These are phyloP conservation scores for Dactylellina cionopaga DNA, from an alignment of 2,329 filamentous ascomycete species.

Conservation along the genomic window DNA sequence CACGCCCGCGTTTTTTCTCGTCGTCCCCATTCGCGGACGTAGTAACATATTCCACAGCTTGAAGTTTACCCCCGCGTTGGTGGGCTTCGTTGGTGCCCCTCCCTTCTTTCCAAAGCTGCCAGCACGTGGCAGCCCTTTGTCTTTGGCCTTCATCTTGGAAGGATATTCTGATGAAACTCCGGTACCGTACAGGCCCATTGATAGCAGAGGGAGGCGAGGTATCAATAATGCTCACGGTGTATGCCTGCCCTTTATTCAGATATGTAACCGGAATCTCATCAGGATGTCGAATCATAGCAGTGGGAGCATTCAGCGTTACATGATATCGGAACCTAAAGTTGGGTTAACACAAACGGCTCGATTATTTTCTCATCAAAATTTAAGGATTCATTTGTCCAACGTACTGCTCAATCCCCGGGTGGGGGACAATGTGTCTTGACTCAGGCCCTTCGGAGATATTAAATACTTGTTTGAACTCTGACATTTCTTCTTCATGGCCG, in stretches of 20 bases:
- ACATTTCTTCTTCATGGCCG: conserved; percentile 45
- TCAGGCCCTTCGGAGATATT: neutral
- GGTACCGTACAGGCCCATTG: conserved; percentile 74
- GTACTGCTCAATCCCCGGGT: conserved; percentile 54
- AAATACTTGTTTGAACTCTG: conserved; percentile 37
- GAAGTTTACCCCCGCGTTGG: conserved; percentile 87
- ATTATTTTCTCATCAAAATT: neutral
- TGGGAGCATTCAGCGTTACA: conserved; percentile 89
- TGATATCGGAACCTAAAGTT: conserved; percentile 79
- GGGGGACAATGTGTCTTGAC: conserved; percentile 24
- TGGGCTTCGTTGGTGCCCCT: conserved; percentile 95
- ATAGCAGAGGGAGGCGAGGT: conserved; percentile 71
- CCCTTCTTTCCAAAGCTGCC: conserved; percentile 96
- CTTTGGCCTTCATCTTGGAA: conserved; percentile 97
- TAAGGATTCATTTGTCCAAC: too few relatives aligned
- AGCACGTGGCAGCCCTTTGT: conserved; percentile 81
- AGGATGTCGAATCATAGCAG: conserved; percentile 89
- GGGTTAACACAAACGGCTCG: neutral
- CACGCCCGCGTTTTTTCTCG: conserved; percentile 73
- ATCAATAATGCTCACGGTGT: conserved; percentile 85
- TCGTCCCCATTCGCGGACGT: conserved; percentile 66
- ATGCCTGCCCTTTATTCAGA: conserved; percentile 95
- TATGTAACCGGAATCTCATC: conserved; percentile 98
- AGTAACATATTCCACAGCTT: conserved; percentile 94
- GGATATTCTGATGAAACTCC: conserved; percentile 92